phyloP scores from a whole-genome alignment of 108 stramenopile genomes.

The Skeletonema grethae region DNA sequence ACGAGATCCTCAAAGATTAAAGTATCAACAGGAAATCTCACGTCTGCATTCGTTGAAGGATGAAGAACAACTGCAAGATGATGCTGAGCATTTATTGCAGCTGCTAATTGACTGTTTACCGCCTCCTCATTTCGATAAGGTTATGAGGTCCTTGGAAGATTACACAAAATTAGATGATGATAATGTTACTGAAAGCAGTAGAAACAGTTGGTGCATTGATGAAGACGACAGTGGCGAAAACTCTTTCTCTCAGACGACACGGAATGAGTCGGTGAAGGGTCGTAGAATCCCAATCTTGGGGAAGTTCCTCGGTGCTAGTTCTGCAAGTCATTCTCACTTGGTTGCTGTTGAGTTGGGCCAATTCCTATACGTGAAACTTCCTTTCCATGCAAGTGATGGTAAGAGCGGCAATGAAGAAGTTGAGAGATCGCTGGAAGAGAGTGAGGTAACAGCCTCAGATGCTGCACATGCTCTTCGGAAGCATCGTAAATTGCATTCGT shows the following conservation, averaged over 20 bases:
- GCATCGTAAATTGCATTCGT: slow-evolving; percentile 12
- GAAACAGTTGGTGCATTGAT: slow-evolving; percentile 14
- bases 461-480: slow-evolving; percentile 11
- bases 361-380: slow-evolving; percentile 51
- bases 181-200: not conserved
- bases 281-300: slow-evolving; percentile 23
- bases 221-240: slow-evolving; percentile 11
- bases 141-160: slow-evolving; percentile 28
- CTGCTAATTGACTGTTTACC: slow-evolving; percentile 27
- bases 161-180: slow-evolving; percentile 29
- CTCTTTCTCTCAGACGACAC: not conserved
- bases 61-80: slow-evolving; percentile 14
- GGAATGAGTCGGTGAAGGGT: slow-evolving; percentile 14
- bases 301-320: slow-evolving; percentile 15
- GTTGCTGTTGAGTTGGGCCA: slow-evolving; percentile 45
- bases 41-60: slow-evolving; percentile 18
- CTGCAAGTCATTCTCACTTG: slow-evolving; percentile 47
- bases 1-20: not conserved
- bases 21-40: slow-evolving; percentile 12
- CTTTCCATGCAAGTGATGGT: not conserved
- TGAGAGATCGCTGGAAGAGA: not conserved
- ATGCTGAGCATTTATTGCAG: slow-evolving; percentile 34
- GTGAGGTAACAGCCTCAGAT: slow-evolving; percentile 3
- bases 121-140: slow-evolving; percentile 37
- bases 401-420: not conserved